Evolutionary conservation across 768 basidiomycete genomes (phyloP).

Genomic region (Termitomyces sp.): DNA sequence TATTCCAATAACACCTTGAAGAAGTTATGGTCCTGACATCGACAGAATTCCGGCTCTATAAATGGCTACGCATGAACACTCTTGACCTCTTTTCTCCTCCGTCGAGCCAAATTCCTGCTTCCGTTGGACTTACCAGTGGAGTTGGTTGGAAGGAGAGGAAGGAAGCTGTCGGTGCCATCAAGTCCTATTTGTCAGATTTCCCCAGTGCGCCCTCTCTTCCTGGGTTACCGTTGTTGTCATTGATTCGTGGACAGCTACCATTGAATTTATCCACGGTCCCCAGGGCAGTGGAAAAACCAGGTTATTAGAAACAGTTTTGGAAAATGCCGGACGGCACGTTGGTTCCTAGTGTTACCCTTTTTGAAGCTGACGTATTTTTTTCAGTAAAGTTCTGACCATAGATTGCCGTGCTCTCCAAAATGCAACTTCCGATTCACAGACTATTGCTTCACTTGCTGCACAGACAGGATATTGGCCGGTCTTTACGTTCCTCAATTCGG

Average conservation of each 20-base stretch:
- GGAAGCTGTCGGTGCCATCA: slow-evolving; percentile 65
- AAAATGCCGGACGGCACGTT: slow-evolving; percentile 45
- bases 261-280: slow-evolving; percentile 77
- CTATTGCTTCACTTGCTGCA: slow-evolving; percentile 61
- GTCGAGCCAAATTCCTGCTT: slow-evolving; percentile 17
- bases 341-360: neutral
- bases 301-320: slow-evolving; percentile 49
- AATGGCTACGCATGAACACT: slow-evolving; percentile 67
- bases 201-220: slow-evolving; percentile 48
- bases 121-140: slow-evolving; percentile 18
- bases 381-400: slow-evolving; percentile 68
- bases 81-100: slow-evolving; percentile 36
- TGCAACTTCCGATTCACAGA: slow-evolving; percentile 58
- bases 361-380: neutral
- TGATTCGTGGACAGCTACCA: slow-evolving; percentile 40
- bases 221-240: neutral
- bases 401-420: slow-evolving; percentile 78
- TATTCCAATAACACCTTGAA: neutral
- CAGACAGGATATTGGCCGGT: slow-evolving; percentile 90
- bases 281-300: slow-evolving; percentile 76
- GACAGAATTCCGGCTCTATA: slow-evolving; percentile 65
- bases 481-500: slow-evolving; percentile 78
- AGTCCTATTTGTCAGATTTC: slow-evolving; percentile 68
- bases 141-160: slow-evolving; percentile 82
- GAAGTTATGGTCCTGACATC: neutral